Evolutionary conservation across 2,329 filamentous ascomycete species (phyloP).

Genomic region (Samsoniella hepiali): DNA sequence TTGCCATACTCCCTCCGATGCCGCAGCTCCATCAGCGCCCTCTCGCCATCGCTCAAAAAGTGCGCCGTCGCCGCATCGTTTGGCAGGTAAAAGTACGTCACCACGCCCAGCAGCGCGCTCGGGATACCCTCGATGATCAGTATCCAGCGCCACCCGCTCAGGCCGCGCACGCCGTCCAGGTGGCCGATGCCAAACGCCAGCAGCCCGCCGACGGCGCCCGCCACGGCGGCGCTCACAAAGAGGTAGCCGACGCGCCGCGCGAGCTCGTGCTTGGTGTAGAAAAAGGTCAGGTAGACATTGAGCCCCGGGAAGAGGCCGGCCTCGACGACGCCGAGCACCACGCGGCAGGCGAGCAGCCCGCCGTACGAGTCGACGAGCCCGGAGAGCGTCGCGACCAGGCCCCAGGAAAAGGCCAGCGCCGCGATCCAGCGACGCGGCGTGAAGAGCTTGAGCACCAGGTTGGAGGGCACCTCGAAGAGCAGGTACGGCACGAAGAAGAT

Average conservation of each 20-base stretch:
- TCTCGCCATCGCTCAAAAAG: conserved; percentile 56
- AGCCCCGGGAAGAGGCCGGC: conserved; percentile 68
- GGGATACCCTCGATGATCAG: conserved; percentile 53
- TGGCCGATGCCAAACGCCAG: conserved; percentile 71
- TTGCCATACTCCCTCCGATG: conserved; percentile 43
- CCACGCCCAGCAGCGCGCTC: conserved; percentile 37
- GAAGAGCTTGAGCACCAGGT: conserved; percentile 61
- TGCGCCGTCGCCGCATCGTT: conserved; percentile 51
- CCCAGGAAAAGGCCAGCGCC: conserved; percentile 63
- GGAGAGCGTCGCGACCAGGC: conserved; percentile 65
- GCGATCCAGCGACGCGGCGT: conserved; percentile 61
- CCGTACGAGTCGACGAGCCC: conserved; percentile 65
- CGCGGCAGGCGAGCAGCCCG: conserved; percentile 62
- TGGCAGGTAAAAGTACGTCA: conserved; percentile 35
- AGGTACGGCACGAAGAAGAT: conserved; percentile 66
- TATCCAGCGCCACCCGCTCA: conserved; percentile 70
- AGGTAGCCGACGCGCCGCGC: conserved; percentile 70
- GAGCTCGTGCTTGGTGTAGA: conserved; percentile 71
- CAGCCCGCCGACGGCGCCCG: conserved; percentile 69
- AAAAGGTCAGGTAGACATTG: conserved; percentile 68
- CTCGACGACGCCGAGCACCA: conserved; percentile 67
- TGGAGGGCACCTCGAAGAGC: conserved; percentile 61
- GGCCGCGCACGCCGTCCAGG: conserved; percentile 64
- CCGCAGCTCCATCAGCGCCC: conserved; percentile 59
- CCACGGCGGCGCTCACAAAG: conserved; percentile 67